Evolutionary conservation across 1,139 yeast genomes (phyloP).

Genomic region (Saccharomycopsis hybrid): DNA sequence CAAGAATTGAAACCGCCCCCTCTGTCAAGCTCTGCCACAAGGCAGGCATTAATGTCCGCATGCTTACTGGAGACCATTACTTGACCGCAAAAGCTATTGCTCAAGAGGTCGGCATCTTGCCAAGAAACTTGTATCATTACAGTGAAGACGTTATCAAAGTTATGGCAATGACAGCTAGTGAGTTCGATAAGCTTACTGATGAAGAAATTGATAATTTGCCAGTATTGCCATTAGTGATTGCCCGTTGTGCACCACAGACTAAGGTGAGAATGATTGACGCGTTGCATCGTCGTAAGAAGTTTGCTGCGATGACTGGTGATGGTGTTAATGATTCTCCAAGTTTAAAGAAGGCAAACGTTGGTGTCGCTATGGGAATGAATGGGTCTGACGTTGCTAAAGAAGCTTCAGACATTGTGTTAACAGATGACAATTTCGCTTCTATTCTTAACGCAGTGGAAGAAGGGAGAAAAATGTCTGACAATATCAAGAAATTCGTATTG

Average conservation of each 20-base stretch:
- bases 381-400: slow-evolving; percentile 82
- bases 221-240: slow-evolving; percentile 70
- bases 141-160: slow-evolving; percentile 52
- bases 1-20: slow-evolving; percentile 63
- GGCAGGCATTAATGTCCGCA: slow-evolving; percentile 78
- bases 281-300: slow-evolving; percentile 61
- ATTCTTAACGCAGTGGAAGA: slow-evolving; percentile 75
- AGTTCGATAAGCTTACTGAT: slow-evolving; percentile 60
- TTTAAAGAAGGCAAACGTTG: slow-evolving; percentile 73
- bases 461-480: slow-evolving; percentile 76
- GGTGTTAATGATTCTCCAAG: slow-evolving; percentile 85
- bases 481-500: slow-evolving; percentile 76
- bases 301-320: slow-evolving; percentile 84
- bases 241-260: slow-evolving; percentile 82
- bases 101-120: slow-evolving; percentile 78
- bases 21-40: slow-evolving; percentile 64
- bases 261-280: slow-evolving; percentile 83
- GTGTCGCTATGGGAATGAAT: slow-evolving; percentile 81
- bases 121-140: slow-evolving; percentile 60
- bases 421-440: slow-evolving; percentile 74
- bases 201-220: slow-evolving; percentile 62
- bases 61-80: slow-evolving; percentile 84
- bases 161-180: slow-evolving; percentile 73
- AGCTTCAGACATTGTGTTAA: slow-evolving; percentile 67
- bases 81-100: slow-evolving; percentile 81